phyloP scores from a whole-genome alignment of 371 early-diverging fungal genomes.

The Umbelopsis sp. region DNA sequence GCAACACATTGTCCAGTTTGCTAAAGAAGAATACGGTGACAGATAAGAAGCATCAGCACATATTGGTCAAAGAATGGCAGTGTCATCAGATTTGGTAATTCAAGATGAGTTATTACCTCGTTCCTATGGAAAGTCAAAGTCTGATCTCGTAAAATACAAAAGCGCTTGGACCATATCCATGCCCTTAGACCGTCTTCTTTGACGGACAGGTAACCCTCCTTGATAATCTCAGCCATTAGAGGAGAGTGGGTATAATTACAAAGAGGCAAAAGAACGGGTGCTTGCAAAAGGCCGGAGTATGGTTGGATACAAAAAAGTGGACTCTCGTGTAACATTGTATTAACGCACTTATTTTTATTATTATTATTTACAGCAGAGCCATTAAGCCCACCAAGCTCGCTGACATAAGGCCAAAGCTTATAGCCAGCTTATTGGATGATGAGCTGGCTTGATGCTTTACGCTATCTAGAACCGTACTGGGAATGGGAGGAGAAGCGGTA shows the following conservation, averaged over 20 bases:
- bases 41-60: slow-evolving; percentile 11
- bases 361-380: background rate
- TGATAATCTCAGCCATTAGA: slow-evolving; percentile 66
- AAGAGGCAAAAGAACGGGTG: slow-evolving; percentile 18
- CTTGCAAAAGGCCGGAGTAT: background rate
- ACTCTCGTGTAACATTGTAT: slow-evolving; percentile 20
- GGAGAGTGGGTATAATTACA: slow-evolving; percentile 19
- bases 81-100: background rate
- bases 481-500: background rate
- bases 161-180: slow-evolving; percentile 95
- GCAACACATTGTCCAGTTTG: slow-evolving; percentile 57
- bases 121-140: slow-evolving; percentile 93
- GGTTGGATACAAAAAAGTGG: slow-evolving; percentile 17
- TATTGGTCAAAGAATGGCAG: background rate
- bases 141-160: slow-evolving; percentile 85
- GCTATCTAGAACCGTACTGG: background rate
- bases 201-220: slow-evolving; percentile 82
- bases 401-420: background rate
- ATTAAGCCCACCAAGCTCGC: background rate
- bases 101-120: slow-evolving; percentile 63
- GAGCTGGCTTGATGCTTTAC: background rate
- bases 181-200: slow-evolving; percentile 89
- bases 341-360: background rate
- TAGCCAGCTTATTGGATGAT: background rate
- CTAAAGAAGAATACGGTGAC: slow-evolving; percentile 6